These are phyloP conservation scores for Clonostachys rhizophaga DNA, from an alignment of 2,329 filamentous ascomycete species.

Conservation along the genomic window DNA sequence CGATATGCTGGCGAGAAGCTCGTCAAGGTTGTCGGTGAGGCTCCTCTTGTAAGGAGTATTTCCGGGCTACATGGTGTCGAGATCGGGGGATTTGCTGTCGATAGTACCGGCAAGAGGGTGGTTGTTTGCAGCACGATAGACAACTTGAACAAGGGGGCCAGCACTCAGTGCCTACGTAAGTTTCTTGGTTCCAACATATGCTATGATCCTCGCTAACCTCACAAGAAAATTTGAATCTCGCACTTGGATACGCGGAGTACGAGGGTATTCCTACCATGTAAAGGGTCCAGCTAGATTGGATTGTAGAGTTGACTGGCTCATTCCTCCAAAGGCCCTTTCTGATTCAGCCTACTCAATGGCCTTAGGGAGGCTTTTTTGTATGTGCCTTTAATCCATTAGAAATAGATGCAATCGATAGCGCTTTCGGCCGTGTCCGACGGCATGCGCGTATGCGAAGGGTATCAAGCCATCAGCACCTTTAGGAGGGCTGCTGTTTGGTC, in stretches of 20 bases:
- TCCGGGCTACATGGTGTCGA: constrained; percentile 83
- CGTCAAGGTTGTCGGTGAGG: constrained; percentile 86
- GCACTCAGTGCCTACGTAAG: constrained; percentile 85
- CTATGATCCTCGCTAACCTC: not conserved
- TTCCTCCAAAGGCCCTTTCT: too few species aligned
- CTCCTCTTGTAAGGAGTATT: constrained; percentile 80
- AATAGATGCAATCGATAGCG: too few species aligned
- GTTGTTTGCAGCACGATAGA: constrained; percentile 94
- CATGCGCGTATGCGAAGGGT: too few species aligned
- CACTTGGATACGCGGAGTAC: constrained; percentile 80
- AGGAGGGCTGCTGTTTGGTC: too few species aligned
- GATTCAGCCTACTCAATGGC: too few species aligned
- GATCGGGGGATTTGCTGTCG: constrained; percentile 93
- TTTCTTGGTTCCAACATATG: constrained; percentile 14
- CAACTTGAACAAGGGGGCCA: constrained; percentile 86
- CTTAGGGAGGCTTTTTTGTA: too few species aligned
- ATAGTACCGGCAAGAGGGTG: constrained; percentile 82
- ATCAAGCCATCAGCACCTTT: too few species aligned
- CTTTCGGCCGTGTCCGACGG: too few species aligned
- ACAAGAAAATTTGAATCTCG: constrained; percentile 84
- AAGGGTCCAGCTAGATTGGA: constrained; percentile 1
- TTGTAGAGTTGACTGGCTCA: not conserved
- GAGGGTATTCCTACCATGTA: constrained; percentile 68
- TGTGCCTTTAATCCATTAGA: too few species aligned
- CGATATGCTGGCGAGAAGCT: constrained; percentile 94